Percentiles rank a stretch among this genome's conserved stretches.
phyloP scores from a whole-genome alignment of 495 filamentous ascomycete species.

The Penicillium malachiteum region DNA sequence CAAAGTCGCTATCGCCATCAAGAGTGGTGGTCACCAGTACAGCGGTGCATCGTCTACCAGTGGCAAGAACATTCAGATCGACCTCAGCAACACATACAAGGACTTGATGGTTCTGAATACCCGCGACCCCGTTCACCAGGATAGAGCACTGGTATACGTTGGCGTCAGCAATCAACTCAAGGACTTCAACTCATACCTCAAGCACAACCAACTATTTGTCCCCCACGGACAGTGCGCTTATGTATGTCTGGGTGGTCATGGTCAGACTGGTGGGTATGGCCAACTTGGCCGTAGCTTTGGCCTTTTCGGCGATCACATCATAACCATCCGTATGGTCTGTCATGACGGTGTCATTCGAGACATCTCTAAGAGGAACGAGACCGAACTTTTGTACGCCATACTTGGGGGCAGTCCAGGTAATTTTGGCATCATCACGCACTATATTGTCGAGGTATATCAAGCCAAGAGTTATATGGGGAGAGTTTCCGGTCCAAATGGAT shows the following conservation, averaged over 20 bases:
- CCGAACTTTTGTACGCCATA: not conserved
- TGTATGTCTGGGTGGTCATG: not conserved
- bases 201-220: not conserved
- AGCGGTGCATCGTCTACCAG: not conserved
- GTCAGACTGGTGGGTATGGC: not conserved
- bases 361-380: not conserved
- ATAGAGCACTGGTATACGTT: not conserved
- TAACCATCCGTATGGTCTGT: not conserved
- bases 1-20: not conserved
- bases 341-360: not conserved
- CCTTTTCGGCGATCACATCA: not conserved
- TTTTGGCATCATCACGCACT: not conserved
- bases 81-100: not conserved
- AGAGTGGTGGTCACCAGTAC: not conserved
- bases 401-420: not conserved
- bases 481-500: not conserved
- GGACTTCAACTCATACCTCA: not conserved
- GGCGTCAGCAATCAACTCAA: not conserved
- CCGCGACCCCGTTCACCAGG: not conserved
- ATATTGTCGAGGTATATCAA: not conserved
- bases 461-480: not conserved
- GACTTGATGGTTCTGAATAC: not conserved
- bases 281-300: not conserved
- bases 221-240: not conserved
- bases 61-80: not conserved